These are phyloP conservation scores for Paracamarosporium sp. DNA, from an alignment of 2,329 filamentous ascomycete genomes.

Conservation along the genomic window DNA sequence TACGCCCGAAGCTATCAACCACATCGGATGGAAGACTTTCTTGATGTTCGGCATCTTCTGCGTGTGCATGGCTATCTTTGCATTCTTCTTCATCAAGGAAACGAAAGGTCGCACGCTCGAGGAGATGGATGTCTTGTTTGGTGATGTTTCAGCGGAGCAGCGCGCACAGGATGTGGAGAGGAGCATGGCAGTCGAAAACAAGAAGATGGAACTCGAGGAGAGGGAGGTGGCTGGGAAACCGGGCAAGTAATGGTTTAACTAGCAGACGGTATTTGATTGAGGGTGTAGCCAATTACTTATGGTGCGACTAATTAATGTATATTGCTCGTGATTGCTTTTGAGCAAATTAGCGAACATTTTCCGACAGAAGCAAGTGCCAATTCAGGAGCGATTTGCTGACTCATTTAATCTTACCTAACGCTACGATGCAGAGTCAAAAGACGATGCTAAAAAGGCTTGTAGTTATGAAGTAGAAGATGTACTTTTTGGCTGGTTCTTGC, in stretches of 20 bases:
- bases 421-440: too few relatives aligned
- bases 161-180: conserved; percentile 25
- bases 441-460: too few relatives aligned
- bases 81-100: conserved; percentile 55
- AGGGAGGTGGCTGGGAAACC: background rate
- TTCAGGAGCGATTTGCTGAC: background rate
- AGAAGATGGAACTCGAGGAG: conserved; percentile 17
- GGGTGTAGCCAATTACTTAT: too few relatives aligned
- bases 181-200: conserved; percentile 18
- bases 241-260: background rate
- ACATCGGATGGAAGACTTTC: conserved; percentile 28
- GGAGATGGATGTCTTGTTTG: conserved; percentile 70
- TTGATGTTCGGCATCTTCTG: conserved; percentile 46
- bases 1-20: conserved; percentile 50
- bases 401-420: too few relatives aligned
- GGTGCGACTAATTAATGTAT: too few relatives aligned
- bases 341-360: background rate
- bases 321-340: background rate
- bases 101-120: conserved; percentile 59
- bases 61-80: conserved; percentile 50
- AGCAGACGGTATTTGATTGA: background rate
- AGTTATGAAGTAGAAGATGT: too few relatives aligned
- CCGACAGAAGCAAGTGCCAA: background rate
- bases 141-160: conserved; percentile 36
- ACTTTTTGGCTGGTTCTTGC: too few relatives aligned